A percentile compares a stretch with the other conserved stretches of the same genome.
These are phyloP conservation scores for Simmondsia chinensis DNA, from an alignment of 148 eudicot genomes.

Conservation along the genomic window DNA sequence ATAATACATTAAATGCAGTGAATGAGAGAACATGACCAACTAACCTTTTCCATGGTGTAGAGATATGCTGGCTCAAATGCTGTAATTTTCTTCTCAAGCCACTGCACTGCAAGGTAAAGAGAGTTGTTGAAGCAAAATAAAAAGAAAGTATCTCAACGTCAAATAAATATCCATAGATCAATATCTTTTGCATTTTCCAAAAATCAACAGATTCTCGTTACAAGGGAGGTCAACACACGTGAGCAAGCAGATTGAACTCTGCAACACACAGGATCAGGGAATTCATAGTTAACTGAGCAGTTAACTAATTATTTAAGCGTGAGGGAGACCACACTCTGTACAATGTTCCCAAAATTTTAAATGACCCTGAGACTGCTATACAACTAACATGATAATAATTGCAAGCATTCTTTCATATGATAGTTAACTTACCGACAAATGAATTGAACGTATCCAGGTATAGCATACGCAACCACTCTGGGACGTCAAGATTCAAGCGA, in stretches of 20 bases:
- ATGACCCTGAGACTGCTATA: no score
- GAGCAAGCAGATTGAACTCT: no score
- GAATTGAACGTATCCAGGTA: conserved; percentile 68
- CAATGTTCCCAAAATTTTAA: not conserved
- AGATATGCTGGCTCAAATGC: conserved; percentile 91
- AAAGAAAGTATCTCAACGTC: not conserved
- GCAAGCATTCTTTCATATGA: not conserved
- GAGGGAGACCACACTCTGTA: no score
- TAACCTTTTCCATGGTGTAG: conserved; percentile 85
- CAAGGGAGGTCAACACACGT: no score
- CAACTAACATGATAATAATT: conserved; percentile 1
- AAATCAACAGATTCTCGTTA: no score
- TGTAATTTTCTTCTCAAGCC: conserved; percentile 79
- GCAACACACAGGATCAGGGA: no score
- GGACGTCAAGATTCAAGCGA: conserved; percentile 76
- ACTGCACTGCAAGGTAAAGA: conserved; percentile 65
- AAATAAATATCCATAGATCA: not conserved
- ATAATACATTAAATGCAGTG: not conserved
- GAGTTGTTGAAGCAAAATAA: conserved; percentile 13
- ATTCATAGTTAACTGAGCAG: no score
- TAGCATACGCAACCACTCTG: conserved; percentile 67
- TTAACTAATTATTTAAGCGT: no score
- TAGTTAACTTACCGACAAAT: conserved; percentile 50
- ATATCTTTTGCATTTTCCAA: not conserved
- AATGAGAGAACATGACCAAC: not conserved